These are phyloP conservation scores for Carex pumila DNA, from an alignment of 176 grass and related monocot genomes.

Conservation along the genomic window DNA sequence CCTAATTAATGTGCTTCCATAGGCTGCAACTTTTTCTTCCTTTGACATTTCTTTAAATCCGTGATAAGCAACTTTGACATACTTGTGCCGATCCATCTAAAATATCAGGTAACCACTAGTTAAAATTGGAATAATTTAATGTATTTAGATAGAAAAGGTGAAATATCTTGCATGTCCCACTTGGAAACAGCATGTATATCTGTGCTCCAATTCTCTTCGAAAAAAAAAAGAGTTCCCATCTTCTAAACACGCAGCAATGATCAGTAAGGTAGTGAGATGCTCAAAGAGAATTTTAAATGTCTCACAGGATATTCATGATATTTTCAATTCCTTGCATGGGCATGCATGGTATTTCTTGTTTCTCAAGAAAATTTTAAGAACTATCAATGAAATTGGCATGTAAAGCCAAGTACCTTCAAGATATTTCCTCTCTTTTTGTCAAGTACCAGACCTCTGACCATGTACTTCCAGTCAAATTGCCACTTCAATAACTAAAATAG, in stretches of 20 bases:
- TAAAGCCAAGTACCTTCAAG: conserved; percentile 57
- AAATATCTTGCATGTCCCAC: background rate
- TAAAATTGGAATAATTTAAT: conserved; percentile 21
- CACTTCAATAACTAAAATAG: conserved; percentile 70
- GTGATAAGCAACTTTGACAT: conserved; percentile 99
- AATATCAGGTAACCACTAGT: conserved; percentile 25
- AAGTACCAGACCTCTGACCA: conserved; percentile 95
- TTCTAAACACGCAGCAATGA: background rate
- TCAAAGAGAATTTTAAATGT: background rate
- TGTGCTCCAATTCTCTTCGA: background rate
- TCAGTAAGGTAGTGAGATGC: background rate
- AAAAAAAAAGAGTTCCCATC: background rate
- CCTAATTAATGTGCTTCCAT: conserved; percentile 82
- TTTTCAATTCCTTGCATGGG: background rate
- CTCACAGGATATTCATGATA: background rate
- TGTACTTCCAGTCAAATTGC: conserved; percentile 98
- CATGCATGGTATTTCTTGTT: background rate
- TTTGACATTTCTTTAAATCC: conserved; percentile 90
- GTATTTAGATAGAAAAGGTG: background rate
- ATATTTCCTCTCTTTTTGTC: conserved; percentile 99
- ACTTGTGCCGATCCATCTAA: conserved; percentile 99
- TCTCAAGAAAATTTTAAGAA: background rate
- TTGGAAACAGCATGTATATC: background rate
- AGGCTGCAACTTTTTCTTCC: conserved; percentile 84
- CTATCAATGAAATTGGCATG: background rate